Percentiles rank a stretch among this genome's conserved stretches.
Evolutionary conservation across 805 yeast species (phyloP).

Genomic region (Cyberlindnera galapagoensis): DNA sequence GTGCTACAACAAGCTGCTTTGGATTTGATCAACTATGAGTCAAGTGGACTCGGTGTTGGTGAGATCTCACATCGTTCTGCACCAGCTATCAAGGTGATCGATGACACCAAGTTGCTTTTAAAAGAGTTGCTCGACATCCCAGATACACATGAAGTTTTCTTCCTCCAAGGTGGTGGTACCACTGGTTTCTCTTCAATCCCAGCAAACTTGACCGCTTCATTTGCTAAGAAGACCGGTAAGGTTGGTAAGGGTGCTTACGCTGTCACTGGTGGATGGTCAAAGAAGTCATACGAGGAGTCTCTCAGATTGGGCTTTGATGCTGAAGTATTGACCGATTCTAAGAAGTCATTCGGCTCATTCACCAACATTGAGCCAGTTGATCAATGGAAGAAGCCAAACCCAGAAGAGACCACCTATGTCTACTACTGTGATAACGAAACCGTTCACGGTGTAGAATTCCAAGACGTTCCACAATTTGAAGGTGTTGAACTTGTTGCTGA

Average conservation of each 20-base stretch:
- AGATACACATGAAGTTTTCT: constrained; percentile 89
- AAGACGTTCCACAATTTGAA: constrained; percentile 46
- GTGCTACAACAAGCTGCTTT: constrained; percentile 85
- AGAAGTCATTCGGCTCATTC: constrained; percentile 48
- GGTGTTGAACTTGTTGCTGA: constrained; percentile 85
- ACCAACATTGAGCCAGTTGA: constrained; percentile 60
- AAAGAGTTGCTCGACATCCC: constrained; percentile 66
- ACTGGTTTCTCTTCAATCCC: constrained; percentile 88
- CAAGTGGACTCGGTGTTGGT: constrained; percentile 79
- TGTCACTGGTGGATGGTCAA: constrained; percentile 92
- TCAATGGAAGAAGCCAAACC: constrained; percentile 52
- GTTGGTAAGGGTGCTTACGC: constrained; percentile 80
- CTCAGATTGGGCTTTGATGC: constrained; percentile 71
- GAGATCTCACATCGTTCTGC: constrained; percentile 94
- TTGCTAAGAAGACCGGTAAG: constrained; percentile 65
- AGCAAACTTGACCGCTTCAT: constrained; percentile 72
- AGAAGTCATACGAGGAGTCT: constrained; percentile 85
- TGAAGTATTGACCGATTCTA: constrained; percentile 62
- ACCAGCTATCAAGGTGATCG: constrained; percentile 72
- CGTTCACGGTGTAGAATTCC: constrained; percentile 83
- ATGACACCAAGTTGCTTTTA: constrained; percentile 66
- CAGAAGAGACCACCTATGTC: constrained; percentile 71
- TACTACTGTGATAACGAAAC: constrained; percentile 97
- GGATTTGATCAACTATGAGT: constrained; percentile 69
- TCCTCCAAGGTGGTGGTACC: constrained; percentile 98